A percentile compares a stretch with the other conserved stretches of the same genome.
Conservation (phyloP, 176 grass and related monocot species). For the Cocos nucifera region DNA sequence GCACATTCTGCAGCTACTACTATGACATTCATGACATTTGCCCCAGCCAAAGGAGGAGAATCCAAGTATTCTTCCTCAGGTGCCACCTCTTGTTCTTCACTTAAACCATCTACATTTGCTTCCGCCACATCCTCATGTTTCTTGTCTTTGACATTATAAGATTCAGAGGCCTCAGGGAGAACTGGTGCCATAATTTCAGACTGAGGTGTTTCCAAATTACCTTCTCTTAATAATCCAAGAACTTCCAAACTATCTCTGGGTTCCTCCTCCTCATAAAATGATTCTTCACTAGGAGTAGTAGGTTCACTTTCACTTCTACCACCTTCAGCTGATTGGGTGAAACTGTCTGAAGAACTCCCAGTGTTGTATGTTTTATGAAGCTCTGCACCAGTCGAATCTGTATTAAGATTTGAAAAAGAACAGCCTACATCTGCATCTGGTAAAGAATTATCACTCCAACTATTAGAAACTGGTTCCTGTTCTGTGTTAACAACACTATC, state of each 20-base stretch:
- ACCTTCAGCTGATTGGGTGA: constrained; percentile 24
- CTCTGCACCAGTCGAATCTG: constrained; percentile 19
- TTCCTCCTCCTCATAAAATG: constrained; percentile 15
- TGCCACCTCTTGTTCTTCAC: constrained; percentile 16
- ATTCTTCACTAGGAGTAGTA: constrained; percentile 26
- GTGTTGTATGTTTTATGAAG: constrained; percentile 13
- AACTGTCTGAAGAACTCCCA: constrained; percentile 25
- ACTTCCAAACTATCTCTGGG: constrained; percentile 28
- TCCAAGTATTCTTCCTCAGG: constrained; percentile 34
- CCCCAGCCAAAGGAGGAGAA: constrained; percentile 28
- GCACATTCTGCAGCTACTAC: constrained; percentile 77
- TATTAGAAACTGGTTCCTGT: constrained; percentile 22
- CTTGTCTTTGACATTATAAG: constrained; percentile 25
- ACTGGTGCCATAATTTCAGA: constrained; percentile 15
- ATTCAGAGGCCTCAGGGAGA: constrained; percentile 26
- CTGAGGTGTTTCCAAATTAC: constrained; percentile 19
- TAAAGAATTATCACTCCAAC: constrained; percentile 25
- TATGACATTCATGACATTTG: constrained; percentile 75
- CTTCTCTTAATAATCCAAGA: constrained; percentile 29
- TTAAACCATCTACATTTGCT: constrained; percentile 21
- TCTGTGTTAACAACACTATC: constrained; percentile 44
- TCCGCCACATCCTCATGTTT: constrained; percentile 10
- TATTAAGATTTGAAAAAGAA: constrained; percentile 23
- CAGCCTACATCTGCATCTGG: too few relatives aligned
- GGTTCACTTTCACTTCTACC: neutral